Evolutionary conservation across 129 eudicot species (phyloP).

Genomic region (Escallonia herrerae): DNA sequence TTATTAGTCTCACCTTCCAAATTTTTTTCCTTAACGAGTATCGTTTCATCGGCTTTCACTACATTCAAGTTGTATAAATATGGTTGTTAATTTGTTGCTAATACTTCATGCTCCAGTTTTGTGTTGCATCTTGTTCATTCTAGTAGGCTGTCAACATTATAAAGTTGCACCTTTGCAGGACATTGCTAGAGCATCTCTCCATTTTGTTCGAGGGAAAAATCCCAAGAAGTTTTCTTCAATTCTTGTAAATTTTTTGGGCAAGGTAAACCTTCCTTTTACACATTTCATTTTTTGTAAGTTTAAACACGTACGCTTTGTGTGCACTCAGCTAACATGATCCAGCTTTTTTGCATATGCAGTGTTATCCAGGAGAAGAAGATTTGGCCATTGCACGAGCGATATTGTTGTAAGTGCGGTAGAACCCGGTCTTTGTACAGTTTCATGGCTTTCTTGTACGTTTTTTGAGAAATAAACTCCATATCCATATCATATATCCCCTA

Average conservation of each 20-base stretch:
- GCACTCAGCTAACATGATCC: not conserved
- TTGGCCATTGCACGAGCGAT: conserved; percentile 93
- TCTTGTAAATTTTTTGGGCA: conserved; percentile 82
- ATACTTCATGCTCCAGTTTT: too few relatives aligned
- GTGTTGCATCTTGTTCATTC: not conserved
- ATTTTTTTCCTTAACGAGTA: too few relatives aligned
- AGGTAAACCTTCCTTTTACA: conserved; percentile 39
- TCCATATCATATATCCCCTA: too few relatives aligned
- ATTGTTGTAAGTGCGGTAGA: conserved; percentile 49
- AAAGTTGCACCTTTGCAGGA: conserved; percentile 41
- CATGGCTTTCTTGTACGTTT: too few relatives aligned
- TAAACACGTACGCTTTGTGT: not conserved
- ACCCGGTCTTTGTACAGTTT: too few relatives aligned
- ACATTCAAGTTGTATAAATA: too few relatives aligned
- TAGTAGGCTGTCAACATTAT: not conserved
- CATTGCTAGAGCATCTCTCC: conserved; percentile 76
- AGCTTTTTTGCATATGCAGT: conserved; percentile 38
- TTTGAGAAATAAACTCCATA: too few relatives aligned
- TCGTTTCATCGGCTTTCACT: too few relatives aligned
- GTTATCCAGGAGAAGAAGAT: conserved; percentile 99
- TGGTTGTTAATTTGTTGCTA: too few relatives aligned
- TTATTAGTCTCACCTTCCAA: too few relatives aligned
- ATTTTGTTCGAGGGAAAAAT: conserved; percentile 83
- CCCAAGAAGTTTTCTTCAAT: conserved; percentile 79
- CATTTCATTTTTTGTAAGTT: not conserved